Conservation (phyloP, 192 early-diverging fungal species). For the Paraglomus brasilianum region DNA sequence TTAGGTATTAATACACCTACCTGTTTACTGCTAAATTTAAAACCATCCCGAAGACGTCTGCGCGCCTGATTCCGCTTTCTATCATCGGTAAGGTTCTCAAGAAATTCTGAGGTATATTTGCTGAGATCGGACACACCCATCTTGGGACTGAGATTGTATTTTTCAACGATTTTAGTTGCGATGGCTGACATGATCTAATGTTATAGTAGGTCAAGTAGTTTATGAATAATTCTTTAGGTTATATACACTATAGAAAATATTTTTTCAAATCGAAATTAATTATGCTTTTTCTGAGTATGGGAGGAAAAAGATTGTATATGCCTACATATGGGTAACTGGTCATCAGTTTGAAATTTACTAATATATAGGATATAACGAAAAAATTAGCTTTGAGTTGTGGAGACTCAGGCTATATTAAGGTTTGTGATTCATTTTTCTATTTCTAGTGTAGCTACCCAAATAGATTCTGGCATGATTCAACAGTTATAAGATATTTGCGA, state of each 20-base stretch:
- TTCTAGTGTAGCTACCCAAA: not conserved
- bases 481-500: conserved; percentile 9
- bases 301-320: not conserved
- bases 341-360: conserved; percentile 12
- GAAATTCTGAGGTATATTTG: conserved; percentile 12
- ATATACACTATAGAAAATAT: conserved; percentile 24
- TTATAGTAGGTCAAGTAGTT: conserved; percentile 19
- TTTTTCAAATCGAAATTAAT: not conserved
- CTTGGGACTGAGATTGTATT: conserved; percentile 19
- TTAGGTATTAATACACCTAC: conserved; percentile 22
- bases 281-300: conserved; percentile 14
- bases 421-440: too few species aligned
- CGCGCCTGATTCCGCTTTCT: conserved; percentile 7
- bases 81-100: conserved; percentile 19
- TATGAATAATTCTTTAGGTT: conserved; percentile 25
- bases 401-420: not conserved
- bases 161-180: conserved; percentile 21
- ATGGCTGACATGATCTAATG: conserved; percentile 19
- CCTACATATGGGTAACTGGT: not conserved
- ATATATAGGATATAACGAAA: conserved; percentile 23
- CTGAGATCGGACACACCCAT: not conserved
- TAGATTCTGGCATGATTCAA: conserved; percentile 12
- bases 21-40: conserved; percentile 26
- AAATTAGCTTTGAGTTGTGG: conserved; percentile 19
- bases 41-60: not conserved